Percentiles rank a stretch among this genome's conserved stretches.
Evolutionary conservation across 2,329 filamentous ascomycete genomes (phyloP).

Genomic region (Cyclaneusma minus): DNA sequence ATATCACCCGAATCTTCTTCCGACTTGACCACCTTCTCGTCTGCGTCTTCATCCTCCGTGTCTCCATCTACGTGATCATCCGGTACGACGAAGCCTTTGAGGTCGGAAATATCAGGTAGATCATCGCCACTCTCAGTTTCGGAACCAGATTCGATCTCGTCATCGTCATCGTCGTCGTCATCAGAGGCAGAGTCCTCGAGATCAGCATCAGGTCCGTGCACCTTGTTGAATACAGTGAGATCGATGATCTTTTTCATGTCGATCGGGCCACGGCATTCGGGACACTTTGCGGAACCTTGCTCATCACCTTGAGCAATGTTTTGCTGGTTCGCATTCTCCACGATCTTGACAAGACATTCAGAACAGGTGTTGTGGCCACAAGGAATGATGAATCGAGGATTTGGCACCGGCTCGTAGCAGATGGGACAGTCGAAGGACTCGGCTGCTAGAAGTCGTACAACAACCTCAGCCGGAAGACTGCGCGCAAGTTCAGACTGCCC

Average conservation of each 20-base stretch:
- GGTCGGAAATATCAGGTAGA: constrained; percentile 18
- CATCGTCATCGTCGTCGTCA: constrained; percentile 12
- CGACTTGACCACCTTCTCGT: constrained; percentile 22
- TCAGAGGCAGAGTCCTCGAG: too few species aligned
- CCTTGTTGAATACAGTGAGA: constrained; percentile 55
- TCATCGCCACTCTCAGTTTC: constrained; percentile 7
- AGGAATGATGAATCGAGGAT: constrained; percentile 64
- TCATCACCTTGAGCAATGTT: constrained; percentile 46
- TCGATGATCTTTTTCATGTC: constrained; percentile 58
- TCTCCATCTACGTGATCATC: constrained; percentile 23
- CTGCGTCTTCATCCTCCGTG: constrained; percentile 8
- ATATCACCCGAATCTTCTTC: constrained; percentile 16
- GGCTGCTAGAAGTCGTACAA: constrained; percentile 42
- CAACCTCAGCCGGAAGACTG: constrained; percentile 39
- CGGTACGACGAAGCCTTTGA: constrained; percentile 39
- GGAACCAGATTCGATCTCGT: constrained; percentile 7
- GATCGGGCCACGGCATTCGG: constrained; percentile 55
- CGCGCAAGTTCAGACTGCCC: constrained; percentile 45
- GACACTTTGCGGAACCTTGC: constrained; percentile 35
- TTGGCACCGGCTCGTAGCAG: constrained; percentile 61
- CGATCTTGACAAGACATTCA: constrained; percentile 59
- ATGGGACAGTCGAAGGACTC: constrained; percentile 59
- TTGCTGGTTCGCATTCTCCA: constrained; percentile 38
- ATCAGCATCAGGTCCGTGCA: constrained; percentile 44
- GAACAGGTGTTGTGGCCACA: constrained; percentile 71